These are phyloP conservation scores for Amanita inopinata DNA, from an alignment of 768 basidiomycete genomes.

Conservation along the genomic window DNA sequence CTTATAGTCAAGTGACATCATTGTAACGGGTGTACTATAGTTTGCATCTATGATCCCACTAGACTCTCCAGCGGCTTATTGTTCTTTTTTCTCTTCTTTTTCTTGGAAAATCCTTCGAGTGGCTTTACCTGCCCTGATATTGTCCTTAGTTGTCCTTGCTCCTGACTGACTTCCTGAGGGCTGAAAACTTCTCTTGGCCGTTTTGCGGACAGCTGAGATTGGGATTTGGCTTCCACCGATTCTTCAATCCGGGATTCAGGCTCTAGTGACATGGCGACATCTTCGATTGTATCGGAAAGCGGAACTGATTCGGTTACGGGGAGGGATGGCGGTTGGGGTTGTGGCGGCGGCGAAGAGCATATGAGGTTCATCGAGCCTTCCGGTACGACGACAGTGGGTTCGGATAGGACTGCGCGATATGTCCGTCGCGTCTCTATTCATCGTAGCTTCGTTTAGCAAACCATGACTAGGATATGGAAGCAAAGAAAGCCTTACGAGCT, in stretches of 20 bases:
- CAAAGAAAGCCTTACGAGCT: slow-evolving; percentile 46
- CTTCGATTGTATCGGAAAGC: neutral
- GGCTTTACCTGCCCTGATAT: neutral
- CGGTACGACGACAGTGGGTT: slow-evolving; percentile 59
- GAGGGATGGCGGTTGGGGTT: neutral
- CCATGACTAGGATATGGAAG: neutral
- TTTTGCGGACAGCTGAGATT: no score
- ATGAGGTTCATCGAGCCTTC: slow-evolving; percentile 7
- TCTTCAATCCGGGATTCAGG: no score
- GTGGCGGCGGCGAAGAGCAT: neutral
- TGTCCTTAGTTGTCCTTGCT: neutral
- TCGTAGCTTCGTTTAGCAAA: neutral
- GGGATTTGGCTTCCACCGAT: no score
- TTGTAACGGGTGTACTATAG: no score
- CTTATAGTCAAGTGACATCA: no score
- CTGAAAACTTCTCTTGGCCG: no score
- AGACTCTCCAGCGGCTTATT: slow-evolving; percentile 4
- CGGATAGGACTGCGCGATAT: slow-evolving; percentile 71
- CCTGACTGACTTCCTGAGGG: neutral
- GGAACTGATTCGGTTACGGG: neutral
- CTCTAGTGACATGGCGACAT: no score
- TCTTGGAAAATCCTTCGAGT: neutral
- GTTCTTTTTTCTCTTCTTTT: slow-evolving; percentile 8
- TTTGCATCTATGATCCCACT: neutral
- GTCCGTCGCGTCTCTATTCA: slow-evolving; percentile 68